Conservation (phyloP, 75 land plant genomes). For the Cunninghamia lanceolata region DNA sequence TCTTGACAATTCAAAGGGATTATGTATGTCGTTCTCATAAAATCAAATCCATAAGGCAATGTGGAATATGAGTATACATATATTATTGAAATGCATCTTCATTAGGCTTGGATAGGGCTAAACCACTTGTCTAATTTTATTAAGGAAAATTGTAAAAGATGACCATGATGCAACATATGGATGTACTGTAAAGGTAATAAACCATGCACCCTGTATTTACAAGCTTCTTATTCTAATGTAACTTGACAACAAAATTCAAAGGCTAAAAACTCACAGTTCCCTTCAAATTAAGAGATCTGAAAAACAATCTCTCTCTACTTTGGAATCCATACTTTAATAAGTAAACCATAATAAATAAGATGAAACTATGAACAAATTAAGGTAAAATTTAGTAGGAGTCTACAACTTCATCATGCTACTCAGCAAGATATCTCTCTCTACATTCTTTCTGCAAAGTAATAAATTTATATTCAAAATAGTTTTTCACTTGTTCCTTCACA, state of each 20-base stretch:
- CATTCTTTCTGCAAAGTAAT: conserved; percentile 55
- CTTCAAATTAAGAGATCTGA: not conserved
- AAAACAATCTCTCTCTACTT: not conserved
- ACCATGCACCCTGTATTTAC: not conserved
- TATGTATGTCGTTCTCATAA: not conserved
- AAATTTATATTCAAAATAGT: not conserved
- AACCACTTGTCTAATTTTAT: not conserved
- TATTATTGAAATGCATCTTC: not conserved
- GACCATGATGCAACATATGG: not conserved
- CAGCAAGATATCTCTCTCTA: conserved; percentile 69
- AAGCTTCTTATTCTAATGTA: not conserved
- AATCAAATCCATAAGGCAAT: not conserved
- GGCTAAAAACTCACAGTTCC: not conserved
- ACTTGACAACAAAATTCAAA: not conserved
- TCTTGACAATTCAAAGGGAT: not conserved
- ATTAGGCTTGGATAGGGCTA: not conserved
- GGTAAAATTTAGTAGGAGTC: conserved; percentile 41
- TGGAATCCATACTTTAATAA: not conserved
- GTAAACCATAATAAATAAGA: not conserved
- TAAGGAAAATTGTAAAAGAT: not conserved
- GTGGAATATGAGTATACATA: not conserved
- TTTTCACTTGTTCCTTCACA: not conserved
- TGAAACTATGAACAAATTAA: not conserved
- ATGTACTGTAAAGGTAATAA: not conserved
- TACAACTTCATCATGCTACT: conserved; percentile 56